Evolutionary conservation across 768 basidiomycete genomes (phyloP).

Genomic region (Cyclocybe aegerita): DNA sequence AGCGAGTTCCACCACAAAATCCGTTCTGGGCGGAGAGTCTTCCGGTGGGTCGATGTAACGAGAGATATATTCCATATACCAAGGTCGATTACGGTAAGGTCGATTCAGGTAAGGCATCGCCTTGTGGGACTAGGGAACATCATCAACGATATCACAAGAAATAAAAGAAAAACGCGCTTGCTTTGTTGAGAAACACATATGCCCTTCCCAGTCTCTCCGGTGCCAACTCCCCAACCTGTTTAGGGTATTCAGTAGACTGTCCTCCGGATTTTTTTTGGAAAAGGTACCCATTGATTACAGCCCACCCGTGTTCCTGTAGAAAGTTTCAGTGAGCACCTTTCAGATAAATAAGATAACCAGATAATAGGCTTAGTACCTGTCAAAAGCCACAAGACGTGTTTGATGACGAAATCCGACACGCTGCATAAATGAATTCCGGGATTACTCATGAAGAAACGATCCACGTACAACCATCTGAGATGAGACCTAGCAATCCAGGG

Average conservation of each 20-base stretch:
- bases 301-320: conserved; percentile 47
- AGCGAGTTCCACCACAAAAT: conserved; percentile 50
- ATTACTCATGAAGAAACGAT: not conserved
- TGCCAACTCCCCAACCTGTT: conserved; percentile 52
- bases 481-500: conserved; percentile 58
- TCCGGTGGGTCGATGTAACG: conserved; percentile 60
- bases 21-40: conserved; percentile 42
- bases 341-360: conserved; percentile 24
- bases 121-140: conserved; percentile 40
- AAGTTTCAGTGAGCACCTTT: too few relatives aligned
- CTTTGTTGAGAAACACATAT: conserved; percentile 66
- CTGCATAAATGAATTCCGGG: conserved; percentile 15
- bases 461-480: conserved; percentile 55
- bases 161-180: conserved; percentile 11
- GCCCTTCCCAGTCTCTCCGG: conserved; percentile 54
- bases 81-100: conserved; percentile 46
- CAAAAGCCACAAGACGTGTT: conserved; percentile 57
- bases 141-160: not conserved
- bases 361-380: conserved; percentile 37
- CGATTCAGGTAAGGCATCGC: conserved; percentile 64
- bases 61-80: conserved; percentile 43
- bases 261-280: not conserved
- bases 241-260: not conserved
- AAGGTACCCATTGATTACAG: conserved; percentile 57
- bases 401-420: conserved; percentile 57